These are phyloP conservation scores for Mallotus nudiflorus DNA, from an alignment of 345 rosid genomes.

Conservation along the genomic window DNA sequence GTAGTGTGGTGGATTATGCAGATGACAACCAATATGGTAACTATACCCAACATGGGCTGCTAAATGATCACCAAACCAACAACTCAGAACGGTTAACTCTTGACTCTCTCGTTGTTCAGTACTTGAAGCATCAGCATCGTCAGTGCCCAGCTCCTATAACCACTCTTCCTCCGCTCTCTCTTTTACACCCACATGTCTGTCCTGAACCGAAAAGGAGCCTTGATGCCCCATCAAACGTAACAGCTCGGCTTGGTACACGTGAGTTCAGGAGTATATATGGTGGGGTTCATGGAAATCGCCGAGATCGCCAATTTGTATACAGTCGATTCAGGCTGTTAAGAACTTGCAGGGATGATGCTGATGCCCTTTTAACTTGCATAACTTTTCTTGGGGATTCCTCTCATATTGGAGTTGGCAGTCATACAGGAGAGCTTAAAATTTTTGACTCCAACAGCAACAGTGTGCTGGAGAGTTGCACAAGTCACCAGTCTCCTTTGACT, in stretches of 20 bases:
- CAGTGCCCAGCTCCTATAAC: slow-evolving; percentile 99
- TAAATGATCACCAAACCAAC: slow-evolving; percentile 57
- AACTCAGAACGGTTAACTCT: slow-evolving; percentile 76
- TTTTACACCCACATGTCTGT: slow-evolving; percentile 90
- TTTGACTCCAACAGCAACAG: slow-evolving; percentile 69
- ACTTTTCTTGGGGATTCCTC: slow-evolving; percentile 73
- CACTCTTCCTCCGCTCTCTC: slow-evolving; percentile 95
- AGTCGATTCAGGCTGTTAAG: slow-evolving; percentile 96
- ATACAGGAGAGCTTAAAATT: slow-evolving; percentile 74
- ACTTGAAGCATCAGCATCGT: slow-evolving; percentile 95
- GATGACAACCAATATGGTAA: slow-evolving; percentile 57
- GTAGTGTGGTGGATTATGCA: slow-evolving; percentile 35
- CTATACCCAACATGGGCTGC: slow-evolving; percentile 48
- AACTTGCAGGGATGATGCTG: slow-evolving; percentile 85
- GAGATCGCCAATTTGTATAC: slow-evolving; percentile 92
- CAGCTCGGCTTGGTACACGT: slow-evolving; percentile 82
- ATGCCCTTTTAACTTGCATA: slow-evolving; percentile 78
- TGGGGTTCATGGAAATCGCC: slow-evolving; percentile 91
- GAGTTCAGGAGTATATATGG: slow-evolving; percentile 75
- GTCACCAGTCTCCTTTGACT: slow-evolving; percentile 78
- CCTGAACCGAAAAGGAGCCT: slow-evolving; percentile 92
- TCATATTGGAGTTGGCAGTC: slow-evolving; percentile 90
- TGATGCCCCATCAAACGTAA: slow-evolving; percentile 87
- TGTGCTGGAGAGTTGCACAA: slow-evolving; percentile 66
- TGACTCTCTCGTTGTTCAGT: slow-evolving; percentile 88